A percentile compares a stretch with the other conserved stretches of the same genome.
phyloP scores from a whole-genome alignment of 768 basidiomycete species.

The Rhizopogon roseolus region DNA sequence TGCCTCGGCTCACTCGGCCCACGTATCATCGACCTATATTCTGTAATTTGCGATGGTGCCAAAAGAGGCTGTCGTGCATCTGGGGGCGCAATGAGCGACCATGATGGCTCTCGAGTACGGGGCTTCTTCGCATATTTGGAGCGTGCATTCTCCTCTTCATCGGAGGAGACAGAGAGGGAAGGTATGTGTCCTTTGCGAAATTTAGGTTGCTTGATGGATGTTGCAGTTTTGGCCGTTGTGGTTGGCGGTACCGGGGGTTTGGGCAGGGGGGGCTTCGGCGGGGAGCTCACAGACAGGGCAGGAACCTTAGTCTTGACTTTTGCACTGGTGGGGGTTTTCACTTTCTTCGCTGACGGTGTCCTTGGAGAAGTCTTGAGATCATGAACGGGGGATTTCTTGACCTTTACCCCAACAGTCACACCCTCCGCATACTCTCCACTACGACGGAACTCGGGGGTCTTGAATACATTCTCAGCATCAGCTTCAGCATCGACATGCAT shows the following conservation, averaged over 20 bases:
- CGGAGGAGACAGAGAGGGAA: constrained; percentile 55
- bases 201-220: constrained; percentile 14
- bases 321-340: constrained; percentile 4
- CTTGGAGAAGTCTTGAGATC: constrained; percentile 18
- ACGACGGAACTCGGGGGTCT: constrained; percentile 6
- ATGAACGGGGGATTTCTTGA: constrained; percentile 54
- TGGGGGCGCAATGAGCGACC: constrained; percentile 22
- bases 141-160: constrained; percentile 71
- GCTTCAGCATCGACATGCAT: constrained; percentile 3
- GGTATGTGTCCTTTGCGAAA: constrained; percentile 30
- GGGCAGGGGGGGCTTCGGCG: constrained; percentile 21
- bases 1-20: constrained; percentile 12
- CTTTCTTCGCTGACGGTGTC: constrained; percentile 1
- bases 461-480: constrained; percentile 5
- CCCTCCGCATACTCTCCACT: constrained; percentile 13
- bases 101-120: constrained; percentile 32
- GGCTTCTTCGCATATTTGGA: constrained; percentile 59
- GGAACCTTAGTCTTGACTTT: not conserved
- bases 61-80: constrained; percentile 12
- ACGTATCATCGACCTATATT: constrained; percentile 6
- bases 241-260: constrained; percentile 6
- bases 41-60: constrained; percentile 18
- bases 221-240: constrained; percentile 14
- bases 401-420: constrained; percentile 17
- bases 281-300: not conserved